Evolutionary conservation across 345 rosid species (phyloP).

Genomic region (Euclidium syriacum): DNA sequence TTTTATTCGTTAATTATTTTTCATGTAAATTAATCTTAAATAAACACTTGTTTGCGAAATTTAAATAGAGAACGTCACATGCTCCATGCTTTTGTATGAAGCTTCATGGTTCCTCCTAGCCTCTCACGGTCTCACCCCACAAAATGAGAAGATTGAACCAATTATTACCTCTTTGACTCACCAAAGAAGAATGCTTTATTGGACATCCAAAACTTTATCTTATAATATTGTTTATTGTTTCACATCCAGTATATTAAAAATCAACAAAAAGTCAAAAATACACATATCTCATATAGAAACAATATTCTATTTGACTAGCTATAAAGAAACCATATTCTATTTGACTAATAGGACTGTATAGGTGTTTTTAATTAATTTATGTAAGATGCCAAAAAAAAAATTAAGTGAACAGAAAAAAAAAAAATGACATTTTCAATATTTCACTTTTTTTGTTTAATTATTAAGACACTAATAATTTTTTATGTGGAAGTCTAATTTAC

Average conservation of each 20-base stretch:
- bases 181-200: background rate
- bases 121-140: conserved; percentile 13
- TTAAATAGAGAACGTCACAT: conserved; percentile 21
- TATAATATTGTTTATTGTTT: conserved; percentile 1
- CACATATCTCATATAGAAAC: background rate
- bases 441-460: too few relatives aligned
- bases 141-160: conserved; percentile 8
- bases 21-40: background rate
- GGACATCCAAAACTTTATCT: background rate
- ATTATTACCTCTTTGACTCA: conserved; percentile 24
- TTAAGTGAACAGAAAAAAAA: too few relatives aligned
- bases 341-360: too few relatives aligned
- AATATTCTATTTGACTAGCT: background rate
- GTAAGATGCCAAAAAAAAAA: too few relatives aligned
- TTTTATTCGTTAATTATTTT: background rate
- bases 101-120: conserved; percentile 32
- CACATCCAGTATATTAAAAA: background rate
- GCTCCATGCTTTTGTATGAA: conserved; percentile 22
- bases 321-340: too few relatives aligned
- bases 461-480: too few relatives aligned
- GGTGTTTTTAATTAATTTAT: too few relatives aligned
- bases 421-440: too few relatives aligned
- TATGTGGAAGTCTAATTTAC: too few relatives aligned
- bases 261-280: conserved; percentile 2
- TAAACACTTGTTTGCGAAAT: background rate